phyloP scores from a whole-genome alignment of 352 stramenopile species.

The Pythium periplocum region DNA sequence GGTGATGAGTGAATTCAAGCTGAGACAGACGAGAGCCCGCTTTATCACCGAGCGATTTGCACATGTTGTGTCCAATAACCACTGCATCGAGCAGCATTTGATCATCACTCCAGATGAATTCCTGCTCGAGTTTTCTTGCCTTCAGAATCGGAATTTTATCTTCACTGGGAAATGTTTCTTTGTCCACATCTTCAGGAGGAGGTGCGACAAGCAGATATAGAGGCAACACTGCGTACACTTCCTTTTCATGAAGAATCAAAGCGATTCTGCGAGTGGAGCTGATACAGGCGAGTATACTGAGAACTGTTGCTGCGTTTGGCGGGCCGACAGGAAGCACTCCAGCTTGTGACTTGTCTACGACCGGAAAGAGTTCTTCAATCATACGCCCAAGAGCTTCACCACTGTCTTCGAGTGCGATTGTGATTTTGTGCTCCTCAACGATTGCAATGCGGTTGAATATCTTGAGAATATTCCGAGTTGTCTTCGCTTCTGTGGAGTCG shows the following conservation, averaged over 20 bases:
- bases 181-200: no score
- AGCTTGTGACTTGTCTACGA: conserved; percentile 16
- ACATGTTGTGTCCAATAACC: conserved; percentile 24
- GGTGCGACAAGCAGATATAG: conserved; percentile 17
- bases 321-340: conserved; percentile 14
- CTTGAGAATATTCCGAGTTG: conserved; percentile 51
- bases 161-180: no score
- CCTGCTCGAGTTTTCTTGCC: no score
- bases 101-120: no score
- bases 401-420: conserved; percentile 66
- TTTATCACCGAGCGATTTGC: conserved; percentile 25
- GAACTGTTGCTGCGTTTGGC: conserved; percentile 36
- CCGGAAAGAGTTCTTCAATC: conserved; percentile 37
- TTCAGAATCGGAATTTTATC: no score
- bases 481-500: conserved; percentile 30
- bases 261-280: conserved; percentile 37
- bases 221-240: conserved; percentile 36
- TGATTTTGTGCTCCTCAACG: conserved; percentile 75
- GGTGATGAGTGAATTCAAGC: conserved; percentile 29
- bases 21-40: conserved; percentile 31
- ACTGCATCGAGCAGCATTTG: conserved; percentile 19
- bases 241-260: conserved; percentile 46
- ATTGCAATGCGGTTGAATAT: conserved; percentile 51
- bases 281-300: conserved; percentile 37
- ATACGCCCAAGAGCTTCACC: conserved; percentile 42